These are phyloP conservation scores for Picea sitchensis DNA, from an alignment of 75 land plant genomes.

Conservation along the genomic window DNA sequence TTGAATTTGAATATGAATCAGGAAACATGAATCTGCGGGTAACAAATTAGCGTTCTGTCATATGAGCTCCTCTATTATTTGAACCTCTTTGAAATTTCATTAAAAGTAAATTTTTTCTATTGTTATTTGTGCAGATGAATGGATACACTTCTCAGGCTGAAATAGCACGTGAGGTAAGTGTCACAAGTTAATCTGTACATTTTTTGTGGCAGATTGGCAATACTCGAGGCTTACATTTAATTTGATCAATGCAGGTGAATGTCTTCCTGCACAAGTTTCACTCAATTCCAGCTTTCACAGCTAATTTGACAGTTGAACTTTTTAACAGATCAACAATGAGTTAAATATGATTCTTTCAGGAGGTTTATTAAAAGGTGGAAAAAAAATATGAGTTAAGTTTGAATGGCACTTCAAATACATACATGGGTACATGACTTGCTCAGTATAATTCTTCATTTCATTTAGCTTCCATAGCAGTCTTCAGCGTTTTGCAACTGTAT, in stretches of 20 bases:
- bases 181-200: not conserved
- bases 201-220: not conserved
- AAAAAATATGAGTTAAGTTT: not conserved
- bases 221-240: not conserved
- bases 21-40: conserved; percentile 80
- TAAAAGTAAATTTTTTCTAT: not conserved
- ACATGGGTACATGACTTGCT: not conserved
- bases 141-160: conserved; percentile 74
- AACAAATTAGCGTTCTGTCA: conserved; percentile 5
- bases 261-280: conserved; percentile 71
- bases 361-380: not conserved
- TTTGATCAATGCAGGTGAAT: conserved; percentile 55
- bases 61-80: not conserved
- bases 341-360: not conserved
- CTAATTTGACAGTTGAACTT: conserved; percentile 83
- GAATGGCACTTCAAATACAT: no score
- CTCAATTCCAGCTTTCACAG: conserved; percentile 91
- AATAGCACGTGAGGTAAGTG: conserved; percentile 72
- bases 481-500: not conserved
- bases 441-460: not conserved
- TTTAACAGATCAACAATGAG: conserved; percentile 75
- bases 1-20: conserved; percentile 90
- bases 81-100: not conserved
- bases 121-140: conserved; percentile 44
- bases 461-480: not conserved